A percentile compares a stretch with the other conserved stretches of the same genome.
phyloP scores from a whole-genome alignment of 805 yeast species.

The Pichia gijzeniarum region DNA sequence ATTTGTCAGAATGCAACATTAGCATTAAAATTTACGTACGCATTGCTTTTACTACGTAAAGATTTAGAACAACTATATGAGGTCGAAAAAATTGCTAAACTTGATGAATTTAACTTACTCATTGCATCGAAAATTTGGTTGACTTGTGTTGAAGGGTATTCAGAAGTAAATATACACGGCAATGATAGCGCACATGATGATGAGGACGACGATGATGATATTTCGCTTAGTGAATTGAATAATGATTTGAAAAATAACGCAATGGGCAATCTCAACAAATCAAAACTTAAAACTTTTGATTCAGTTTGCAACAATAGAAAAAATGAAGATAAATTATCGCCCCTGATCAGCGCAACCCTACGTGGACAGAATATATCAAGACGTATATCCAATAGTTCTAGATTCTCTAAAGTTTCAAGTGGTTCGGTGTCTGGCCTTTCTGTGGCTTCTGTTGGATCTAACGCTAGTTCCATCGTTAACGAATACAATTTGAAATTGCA shows the following conservation, averaged over 20 bases:
- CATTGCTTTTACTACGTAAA: constrained; percentile 38
- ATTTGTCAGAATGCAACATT: constrained; percentile 34
- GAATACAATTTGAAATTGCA: constrained; percentile 13
- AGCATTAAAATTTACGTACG: constrained; percentile 43
- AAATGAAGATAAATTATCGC: constrained; percentile 1
- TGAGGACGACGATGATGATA: neutral
- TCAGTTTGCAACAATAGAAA: no score
- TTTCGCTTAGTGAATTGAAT: no score
- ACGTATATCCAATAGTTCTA: constrained; percentile 3
- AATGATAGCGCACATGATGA: neutral
- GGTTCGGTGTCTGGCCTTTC: constrained; percentile 7
- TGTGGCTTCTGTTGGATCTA: neutral
- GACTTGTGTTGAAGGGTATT: constrained; percentile 22
- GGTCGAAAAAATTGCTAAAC: constrained; percentile 23
- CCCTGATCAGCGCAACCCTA: neutral
- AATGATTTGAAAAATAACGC: no score
- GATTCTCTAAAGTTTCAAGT: constrained; percentile 1
- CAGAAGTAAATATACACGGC: neutral
- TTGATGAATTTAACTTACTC: constrained; percentile 29
- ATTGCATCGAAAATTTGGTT: constrained; percentile 31
- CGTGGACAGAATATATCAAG: neutral
- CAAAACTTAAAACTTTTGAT: no score
- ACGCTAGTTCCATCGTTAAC: constrained; percentile 14
- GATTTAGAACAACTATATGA: constrained; percentile 41
- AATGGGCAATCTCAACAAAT: no score